Base-by-base conservation (phyloP, 1,284 basidiomycete genomes). In the Malassezia equina region DNA sequence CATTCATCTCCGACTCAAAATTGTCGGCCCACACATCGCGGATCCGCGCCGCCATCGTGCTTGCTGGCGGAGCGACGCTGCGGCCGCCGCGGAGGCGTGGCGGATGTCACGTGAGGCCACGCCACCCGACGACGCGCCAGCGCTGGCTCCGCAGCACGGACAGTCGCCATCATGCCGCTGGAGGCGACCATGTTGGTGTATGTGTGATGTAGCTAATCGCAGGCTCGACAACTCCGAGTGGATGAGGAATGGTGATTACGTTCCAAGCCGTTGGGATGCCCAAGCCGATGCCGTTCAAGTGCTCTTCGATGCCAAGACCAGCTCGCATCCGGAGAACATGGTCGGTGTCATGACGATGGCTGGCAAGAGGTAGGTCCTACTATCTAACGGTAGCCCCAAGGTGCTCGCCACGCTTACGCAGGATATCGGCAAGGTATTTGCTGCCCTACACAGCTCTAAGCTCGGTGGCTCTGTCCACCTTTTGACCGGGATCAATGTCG, bases 271-370 rank as follows among this genome's bases (percentile, higher is more conserved):
- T 7, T 90, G 90, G 75, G 84, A 86, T 51, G 88, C 91, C 0
- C 93, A 96, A 77, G 78, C 84, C 13, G 91, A 98, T 77, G 89
- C 93, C 3, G 87, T 91, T 59, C 90, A 83, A 60, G 83, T 85
- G 54, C 81, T 96, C 67, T 94, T 95, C 77, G 84, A 86, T 71
- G 85, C 88, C 55, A 98, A 98, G 81, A 86, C 86, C 61, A 85
- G 89, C 75, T 67, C 71, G 34, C 94, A 99, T 78, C 90, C 93
- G 24, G 94, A 99, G 78, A 95, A 88, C 77, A 90, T 89, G 13
- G 90, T 95, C 50, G 93, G 93, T 6, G 78, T 96, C 52, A 94
- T 99, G 90, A 91, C 90, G 34, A 93, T 94, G 87, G 93, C 90
- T 24, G 84, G 77, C 9, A 65, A 28, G 52, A 51, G 61, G 32